Evolutionary conservation across 495 filamentous ascomycete species (phyloP).

Genomic region (Talaromyces ruber): DNA sequence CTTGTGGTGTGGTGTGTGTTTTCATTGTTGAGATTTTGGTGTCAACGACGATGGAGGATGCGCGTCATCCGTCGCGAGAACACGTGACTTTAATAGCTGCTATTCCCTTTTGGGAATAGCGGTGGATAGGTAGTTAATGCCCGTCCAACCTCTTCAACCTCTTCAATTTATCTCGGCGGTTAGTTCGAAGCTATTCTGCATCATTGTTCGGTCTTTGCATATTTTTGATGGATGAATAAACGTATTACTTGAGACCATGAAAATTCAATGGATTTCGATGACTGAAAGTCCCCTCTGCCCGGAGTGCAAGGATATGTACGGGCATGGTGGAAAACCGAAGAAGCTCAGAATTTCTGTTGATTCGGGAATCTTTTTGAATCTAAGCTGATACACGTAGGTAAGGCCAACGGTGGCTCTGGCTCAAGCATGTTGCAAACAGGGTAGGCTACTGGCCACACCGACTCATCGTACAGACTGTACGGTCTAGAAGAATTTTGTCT

Average conservation of each 20-base stretch:
- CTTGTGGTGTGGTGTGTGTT: neutral
- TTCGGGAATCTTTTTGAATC: too few relatives aligned
- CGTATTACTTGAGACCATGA: neutral
- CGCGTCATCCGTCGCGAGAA: slow-evolving; percentile 10
- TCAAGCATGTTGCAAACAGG: neutral
- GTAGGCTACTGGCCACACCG: neutral
- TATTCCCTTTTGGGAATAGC: neutral
- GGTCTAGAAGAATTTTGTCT: neutral
- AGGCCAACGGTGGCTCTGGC: neutral
- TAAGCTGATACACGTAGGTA: neutral
- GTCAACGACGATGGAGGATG: neutral
- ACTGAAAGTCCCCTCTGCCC: neutral
- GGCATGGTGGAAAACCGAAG: neutral
- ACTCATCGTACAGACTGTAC: neutral
- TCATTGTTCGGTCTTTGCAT: neutral
- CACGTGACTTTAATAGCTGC: slow-evolving; percentile 4
- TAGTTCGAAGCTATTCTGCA: neutral
- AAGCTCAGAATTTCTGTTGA: neutral
- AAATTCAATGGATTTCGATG: neutral
- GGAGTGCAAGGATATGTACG: neutral
- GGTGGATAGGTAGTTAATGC: neutral
- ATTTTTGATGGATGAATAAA: neutral
- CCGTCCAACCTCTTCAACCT: neutral
- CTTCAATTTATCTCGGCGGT: neutral
- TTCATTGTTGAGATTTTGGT: neutral